A percentile compares a stretch with the other conserved stretches of the same genome.
These are phyloP conservation scores for Coprinellus aureogranulatus DNA, from an alignment of 768 basidiomycete genomes.

Conservation along the genomic window DNA sequence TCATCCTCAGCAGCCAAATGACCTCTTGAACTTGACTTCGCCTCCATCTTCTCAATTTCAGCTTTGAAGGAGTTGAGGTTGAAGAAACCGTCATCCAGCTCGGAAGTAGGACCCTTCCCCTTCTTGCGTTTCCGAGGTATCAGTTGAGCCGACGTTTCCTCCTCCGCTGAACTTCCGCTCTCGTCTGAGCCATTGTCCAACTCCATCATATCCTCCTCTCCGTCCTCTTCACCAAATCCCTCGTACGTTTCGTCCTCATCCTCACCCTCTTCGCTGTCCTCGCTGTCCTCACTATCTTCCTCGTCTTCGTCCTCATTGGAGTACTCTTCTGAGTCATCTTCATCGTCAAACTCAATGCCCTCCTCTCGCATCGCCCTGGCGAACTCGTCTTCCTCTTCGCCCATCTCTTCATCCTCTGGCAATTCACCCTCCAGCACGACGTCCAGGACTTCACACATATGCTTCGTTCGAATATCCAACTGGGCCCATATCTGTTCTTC, in stretches of 20 bases:
- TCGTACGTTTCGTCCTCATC: neutral
- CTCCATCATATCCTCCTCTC: neutral
- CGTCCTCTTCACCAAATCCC: conserved; percentile 8
- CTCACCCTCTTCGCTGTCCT: conserved; percentile 15
- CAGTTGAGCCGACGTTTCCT: conserved; percentile 9
- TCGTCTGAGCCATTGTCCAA: conserved; percentile 6
- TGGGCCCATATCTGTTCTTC: conserved; percentile 93
- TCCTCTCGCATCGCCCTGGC: conserved; percentile 90
- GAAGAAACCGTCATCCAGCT: conserved; percentile 90
- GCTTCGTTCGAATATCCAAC: conserved; percentile 75
- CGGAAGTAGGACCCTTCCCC: conserved; percentile 22
- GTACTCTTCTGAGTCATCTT: conserved; percentile 19
- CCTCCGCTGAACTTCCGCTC: neutral
- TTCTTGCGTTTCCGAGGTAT: conserved; percentile 27
- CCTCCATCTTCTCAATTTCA: conserved; percentile 77
- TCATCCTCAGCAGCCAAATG: conserved; percentile 49
- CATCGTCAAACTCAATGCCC: conserved; percentile 50
- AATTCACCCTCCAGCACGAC: conserved; percentile 52
- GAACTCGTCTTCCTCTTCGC: conserved; percentile 53
- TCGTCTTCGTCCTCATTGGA: conserved; percentile 19
- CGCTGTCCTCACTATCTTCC: conserved; percentile 13
- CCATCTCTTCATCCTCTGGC: conserved; percentile 21
- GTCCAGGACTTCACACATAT: conserved; percentile 68
- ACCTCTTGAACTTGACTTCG: conserved; percentile 58
- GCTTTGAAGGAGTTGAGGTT: conserved; percentile 83